These are phyloP conservation scores for Brassica nigra DNA, from an alignment of 345 rosid genomes.

Conservation along the genomic window DNA sequence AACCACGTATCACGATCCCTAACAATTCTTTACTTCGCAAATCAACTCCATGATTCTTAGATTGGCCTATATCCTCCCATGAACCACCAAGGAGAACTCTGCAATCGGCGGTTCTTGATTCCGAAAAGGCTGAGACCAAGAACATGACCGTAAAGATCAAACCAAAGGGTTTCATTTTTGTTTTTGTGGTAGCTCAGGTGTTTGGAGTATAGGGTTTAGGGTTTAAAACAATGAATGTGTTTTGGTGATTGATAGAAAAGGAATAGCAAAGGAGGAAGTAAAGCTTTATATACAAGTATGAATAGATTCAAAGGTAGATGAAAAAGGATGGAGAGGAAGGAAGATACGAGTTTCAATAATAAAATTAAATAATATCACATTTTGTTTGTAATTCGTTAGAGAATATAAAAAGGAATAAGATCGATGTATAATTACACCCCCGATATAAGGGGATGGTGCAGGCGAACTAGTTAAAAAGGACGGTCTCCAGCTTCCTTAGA, in stretches of 20 bases:
- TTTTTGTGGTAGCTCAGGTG: not conserved
- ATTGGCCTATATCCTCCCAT: conserved; percentile 8
- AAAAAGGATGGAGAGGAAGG: conserved; percentile 47
- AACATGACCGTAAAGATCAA: conserved; percentile 39
- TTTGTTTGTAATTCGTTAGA: conserved; percentile 9
- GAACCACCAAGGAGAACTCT: conserved; percentile 40
- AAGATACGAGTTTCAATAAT: conserved; percentile 9
- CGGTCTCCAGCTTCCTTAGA: conserved; percentile 50
- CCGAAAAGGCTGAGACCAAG: conserved; percentile 40
- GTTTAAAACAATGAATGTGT: conserved; percentile 29
- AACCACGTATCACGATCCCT: conserved; percentile 23
- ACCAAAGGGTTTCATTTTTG: conserved; percentile 46
- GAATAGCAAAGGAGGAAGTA: conserved; percentile 38
- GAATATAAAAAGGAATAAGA: conserved; percentile 45
- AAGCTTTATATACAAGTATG: conserved; percentile 39
- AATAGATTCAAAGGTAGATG: conserved; percentile 42
- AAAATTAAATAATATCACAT: conserved; percentile 1
- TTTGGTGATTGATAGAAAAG: conserved; percentile 42
- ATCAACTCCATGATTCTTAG: conserved; percentile 16
- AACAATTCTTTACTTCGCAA: conserved; percentile 24
- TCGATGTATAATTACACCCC: conserved; percentile 30
- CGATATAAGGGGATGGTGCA: conserved; percentile 44
- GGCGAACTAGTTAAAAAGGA: conserved; percentile 44
- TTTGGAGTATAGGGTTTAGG: conserved; percentile 14
- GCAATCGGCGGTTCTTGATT: conserved; percentile 38